phyloP scores from a whole-genome alignment of 192 early-diverging fungal species.

The Pecoramyces ruminantium region DNA sequence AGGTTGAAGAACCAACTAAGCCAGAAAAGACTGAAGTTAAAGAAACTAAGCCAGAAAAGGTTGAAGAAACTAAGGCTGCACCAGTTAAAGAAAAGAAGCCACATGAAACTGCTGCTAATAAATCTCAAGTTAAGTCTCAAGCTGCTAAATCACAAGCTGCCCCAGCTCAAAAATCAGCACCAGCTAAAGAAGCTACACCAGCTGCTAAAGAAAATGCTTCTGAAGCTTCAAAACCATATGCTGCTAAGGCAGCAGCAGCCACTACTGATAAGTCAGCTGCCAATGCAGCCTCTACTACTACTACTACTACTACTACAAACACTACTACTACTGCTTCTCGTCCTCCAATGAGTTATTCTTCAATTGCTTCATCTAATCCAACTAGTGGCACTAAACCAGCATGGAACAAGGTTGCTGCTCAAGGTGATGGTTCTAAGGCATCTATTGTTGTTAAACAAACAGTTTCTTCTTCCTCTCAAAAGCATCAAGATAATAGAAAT shows the following conservation, averaged over 20 bases:
- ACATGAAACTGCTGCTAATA: not conserved
- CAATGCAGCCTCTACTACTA: not conserved
- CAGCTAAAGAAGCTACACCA: not conserved
- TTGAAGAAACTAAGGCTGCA: not conserved
- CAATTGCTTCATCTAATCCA: not conserved
- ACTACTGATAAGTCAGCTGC: not conserved
- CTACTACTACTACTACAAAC: conserved; percentile 8
- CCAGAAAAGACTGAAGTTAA: not conserved
- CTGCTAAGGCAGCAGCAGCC: conserved; percentile 6
- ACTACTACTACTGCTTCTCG: not conserved
- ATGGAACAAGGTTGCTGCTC: not conserved
- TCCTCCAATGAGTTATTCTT: not conserved
- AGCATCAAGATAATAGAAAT: not conserved
- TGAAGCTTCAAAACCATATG: too few relatives aligned
- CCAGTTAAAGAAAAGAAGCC: not conserved
- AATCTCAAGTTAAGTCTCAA: not conserved
- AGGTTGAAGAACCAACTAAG: not conserved
- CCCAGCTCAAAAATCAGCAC: conserved; percentile 8
- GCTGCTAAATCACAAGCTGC: conserved; percentile 5
- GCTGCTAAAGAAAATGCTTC: too few relatives aligned
- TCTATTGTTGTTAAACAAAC: not conserved
- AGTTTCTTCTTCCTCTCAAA: not conserved
- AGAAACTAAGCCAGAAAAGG: not conserved
- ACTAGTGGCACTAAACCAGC: not conserved
- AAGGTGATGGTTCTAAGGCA: not conserved